These are phyloP conservation scores for Helenozyma rhizophorensis DNA, from an alignment of 805 yeast species.

Conservation along the genomic window DNA sequence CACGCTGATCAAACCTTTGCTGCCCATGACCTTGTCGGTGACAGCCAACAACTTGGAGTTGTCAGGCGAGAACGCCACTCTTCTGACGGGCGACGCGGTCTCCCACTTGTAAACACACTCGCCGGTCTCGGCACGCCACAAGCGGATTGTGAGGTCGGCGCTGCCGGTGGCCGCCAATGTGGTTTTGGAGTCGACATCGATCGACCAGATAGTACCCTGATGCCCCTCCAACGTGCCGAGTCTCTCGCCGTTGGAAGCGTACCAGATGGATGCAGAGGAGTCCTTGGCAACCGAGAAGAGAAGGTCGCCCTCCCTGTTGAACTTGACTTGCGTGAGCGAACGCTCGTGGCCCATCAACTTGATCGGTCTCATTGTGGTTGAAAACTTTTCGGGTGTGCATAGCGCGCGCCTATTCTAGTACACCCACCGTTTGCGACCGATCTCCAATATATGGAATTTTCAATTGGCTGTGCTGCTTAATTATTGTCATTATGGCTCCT, in stretches of 20 bases:
- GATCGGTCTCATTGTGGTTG: slow-evolving; percentile 40
- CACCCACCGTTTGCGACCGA: too few species aligned
- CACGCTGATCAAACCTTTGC: slow-evolving; percentile 68
- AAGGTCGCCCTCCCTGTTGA: slow-evolving; percentile 92
- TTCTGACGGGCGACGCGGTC: slow-evolving; percentile 80
- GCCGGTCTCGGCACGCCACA: slow-evolving; percentile 84
- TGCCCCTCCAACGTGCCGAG: slow-evolving; percentile 85
- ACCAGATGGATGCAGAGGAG: slow-evolving; percentile 87
- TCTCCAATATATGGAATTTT: too few species aligned
- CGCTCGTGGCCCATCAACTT: slow-evolving; percentile 94
- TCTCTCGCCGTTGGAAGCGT: slow-evolving; percentile 92
- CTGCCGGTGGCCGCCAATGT: slow-evolving; percentile 78
- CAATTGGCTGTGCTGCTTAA: too few species aligned
- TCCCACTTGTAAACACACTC: slow-evolving; percentile 68
- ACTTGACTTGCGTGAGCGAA: slow-evolving; percentile 93
- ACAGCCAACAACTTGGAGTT: slow-evolving; percentile 66
- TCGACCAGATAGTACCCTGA: slow-evolving; percentile 91
- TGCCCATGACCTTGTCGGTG: slow-evolving; percentile 91
- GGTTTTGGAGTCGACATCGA: slow-evolving; percentile 76
- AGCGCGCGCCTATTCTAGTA: too few species aligned
- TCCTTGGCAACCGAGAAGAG: slow-evolving; percentile 92
- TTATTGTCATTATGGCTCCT: too few species aligned
- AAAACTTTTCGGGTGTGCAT: too few species aligned
- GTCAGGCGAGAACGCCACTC: slow-evolving; percentile 80
- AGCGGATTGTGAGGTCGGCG: slow-evolving; percentile 80